phyloP scores from a whole-genome alignment of 352 stramenopile genomes.

The Pythium diclinum region DNA sequence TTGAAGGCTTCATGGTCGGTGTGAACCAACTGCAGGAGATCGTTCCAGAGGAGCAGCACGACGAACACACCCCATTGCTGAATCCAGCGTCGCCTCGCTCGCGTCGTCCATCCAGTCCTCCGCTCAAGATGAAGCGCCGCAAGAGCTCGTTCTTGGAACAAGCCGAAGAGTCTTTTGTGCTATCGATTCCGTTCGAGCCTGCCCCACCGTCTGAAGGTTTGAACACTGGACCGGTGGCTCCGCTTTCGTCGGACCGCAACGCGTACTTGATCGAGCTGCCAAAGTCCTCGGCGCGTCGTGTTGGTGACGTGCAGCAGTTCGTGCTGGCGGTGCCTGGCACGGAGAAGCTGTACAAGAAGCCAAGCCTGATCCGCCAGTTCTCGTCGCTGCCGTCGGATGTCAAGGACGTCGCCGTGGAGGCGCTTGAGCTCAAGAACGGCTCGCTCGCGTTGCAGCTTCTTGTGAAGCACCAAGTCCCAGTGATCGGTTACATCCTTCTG shows the following conservation, averaged over 20 bases:
- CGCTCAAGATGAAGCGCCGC: slow-evolving; percentile 49
- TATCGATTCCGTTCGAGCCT: slow-evolving; percentile 74
- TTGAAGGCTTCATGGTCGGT: slow-evolving; percentile 82
- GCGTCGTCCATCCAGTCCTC: slow-evolving; percentile 28
- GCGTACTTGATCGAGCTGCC: slow-evolving; percentile 80
- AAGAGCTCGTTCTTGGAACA: slow-evolving; percentile 75
- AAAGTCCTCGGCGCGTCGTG: slow-evolving; percentile 38
- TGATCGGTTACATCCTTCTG: slow-evolving; percentile 76
- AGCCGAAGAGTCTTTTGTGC: slow-evolving; percentile 68
- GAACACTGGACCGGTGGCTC: slow-evolving; percentile 20
- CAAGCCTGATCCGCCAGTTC: slow-evolving; percentile 51
- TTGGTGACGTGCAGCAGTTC: slow-evolving; percentile 50
- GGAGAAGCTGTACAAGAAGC: slow-evolving; percentile 52
- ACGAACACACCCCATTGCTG: slow-evolving; percentile 65
- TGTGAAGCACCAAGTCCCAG: slow-evolving; percentile 69
- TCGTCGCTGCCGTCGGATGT: slow-evolving; percentile 69
- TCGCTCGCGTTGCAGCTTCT: slow-evolving; percentile 67
- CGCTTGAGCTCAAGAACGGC: slow-evolving; percentile 59
- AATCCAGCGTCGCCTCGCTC: slow-evolving; percentile 25
- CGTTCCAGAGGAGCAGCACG: slow-evolving; percentile 26
- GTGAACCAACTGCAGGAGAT: slow-evolving; percentile 70
- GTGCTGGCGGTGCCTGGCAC: slow-evolving; percentile 68
- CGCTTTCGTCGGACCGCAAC: slow-evolving; percentile 46
- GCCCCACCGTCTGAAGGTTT: slow-evolving; percentile 25
- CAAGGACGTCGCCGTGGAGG: slow-evolving; percentile 70